Conservation (phyloP, 2,329 filamentous ascomycete genomes). For the Hypoxylon sp. region DNA sequence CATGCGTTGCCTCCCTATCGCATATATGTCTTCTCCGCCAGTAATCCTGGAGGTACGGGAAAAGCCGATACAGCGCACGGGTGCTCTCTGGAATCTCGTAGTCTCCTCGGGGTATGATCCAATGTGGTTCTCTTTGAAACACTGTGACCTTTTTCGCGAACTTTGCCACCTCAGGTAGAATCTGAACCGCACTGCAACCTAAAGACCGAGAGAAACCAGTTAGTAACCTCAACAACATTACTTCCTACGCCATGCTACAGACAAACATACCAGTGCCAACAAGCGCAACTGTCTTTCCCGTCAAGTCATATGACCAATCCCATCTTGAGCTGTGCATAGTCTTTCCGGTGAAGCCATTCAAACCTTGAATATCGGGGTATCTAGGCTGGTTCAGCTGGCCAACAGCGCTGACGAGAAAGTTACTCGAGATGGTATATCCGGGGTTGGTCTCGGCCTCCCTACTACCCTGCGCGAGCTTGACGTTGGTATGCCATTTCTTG, state of each 20-base stretch:
- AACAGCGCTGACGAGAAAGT: background rate
- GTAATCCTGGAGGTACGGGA: background rate
- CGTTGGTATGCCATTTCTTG: background rate
- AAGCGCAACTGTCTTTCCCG: background rate
- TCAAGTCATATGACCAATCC: background rate
- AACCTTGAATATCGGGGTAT: background rate
- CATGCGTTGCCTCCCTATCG: too few relatives aligned
- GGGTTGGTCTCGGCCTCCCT: background rate
- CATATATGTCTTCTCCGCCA: background rate
- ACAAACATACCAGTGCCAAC: too few relatives aligned
- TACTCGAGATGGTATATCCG: background rate
- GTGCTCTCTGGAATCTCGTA: background rate
- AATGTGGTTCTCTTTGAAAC: background rate
- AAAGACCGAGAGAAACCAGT: background rate
- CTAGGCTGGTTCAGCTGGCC: background rate
- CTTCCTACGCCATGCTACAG: too few relatives aligned
- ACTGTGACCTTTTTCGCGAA: background rate
- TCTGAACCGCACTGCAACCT: background rate
- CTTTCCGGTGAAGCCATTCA: background rate
- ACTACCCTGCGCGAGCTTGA: background rate
- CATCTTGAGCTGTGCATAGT: background rate
- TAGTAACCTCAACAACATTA: too few relatives aligned
- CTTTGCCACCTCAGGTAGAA: background rate
- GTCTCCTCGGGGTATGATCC: background rate
- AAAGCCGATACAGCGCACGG: background rate